Evolutionary conservation across 176 grass and related monocot genomes (phyloP), one percentile per base, ranked within the genome.

Genomic region (Paspalum notatum): DNA sequence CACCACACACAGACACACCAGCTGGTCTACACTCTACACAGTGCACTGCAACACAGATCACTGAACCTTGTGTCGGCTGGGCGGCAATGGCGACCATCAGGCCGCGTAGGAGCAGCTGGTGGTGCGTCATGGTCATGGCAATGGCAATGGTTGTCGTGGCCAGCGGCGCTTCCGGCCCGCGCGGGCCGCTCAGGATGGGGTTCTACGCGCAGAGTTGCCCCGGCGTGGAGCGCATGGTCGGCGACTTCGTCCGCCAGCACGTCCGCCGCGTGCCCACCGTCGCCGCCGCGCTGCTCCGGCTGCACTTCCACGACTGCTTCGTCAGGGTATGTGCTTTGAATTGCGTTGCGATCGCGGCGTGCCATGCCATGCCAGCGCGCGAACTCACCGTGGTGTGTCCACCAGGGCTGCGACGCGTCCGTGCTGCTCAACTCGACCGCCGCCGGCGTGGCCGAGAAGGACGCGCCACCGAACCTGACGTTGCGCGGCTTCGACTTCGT

Each of bases 231-330:
- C 62, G 51, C 14, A 22, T 98, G 55, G 88, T 98, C 22, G 76
- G 76, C n/a, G 75, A 86, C 38, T 98, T 87, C 86, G 90, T 95
- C 59, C 88, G 82, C 79, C 52, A 69, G 88, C 96, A 98, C 76
- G 91, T 95, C 78, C 48, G 81, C 10, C 83, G 90, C 79, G 90
- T 89, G 74, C 96, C 96, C 70, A 83, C 86, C 48, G 57, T 98
- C 55, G 96, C 96, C 61, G 84, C 96, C 62, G 65, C 92, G 56
- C 84, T 98, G 49, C 95, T 98, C 71, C 77, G 95, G 14, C 83
- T 89, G 32, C 92, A 98, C 78, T 93, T 91, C 90, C 95, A 98
- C 85, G 95, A 98, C 66, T 98, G 92, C 75, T 98, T 98, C 66
- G 95, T 98, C 74, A 83, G 92, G 85, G 95, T 97, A 87, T n/a